A percentile compares a stretch with the other conserved stretches of the same genome.
These are phyloP conservation scores for Panicum virgatum DNA, from an alignment of 202 grass and related monocot genomes.

Conservation along the genomic window DNA sequence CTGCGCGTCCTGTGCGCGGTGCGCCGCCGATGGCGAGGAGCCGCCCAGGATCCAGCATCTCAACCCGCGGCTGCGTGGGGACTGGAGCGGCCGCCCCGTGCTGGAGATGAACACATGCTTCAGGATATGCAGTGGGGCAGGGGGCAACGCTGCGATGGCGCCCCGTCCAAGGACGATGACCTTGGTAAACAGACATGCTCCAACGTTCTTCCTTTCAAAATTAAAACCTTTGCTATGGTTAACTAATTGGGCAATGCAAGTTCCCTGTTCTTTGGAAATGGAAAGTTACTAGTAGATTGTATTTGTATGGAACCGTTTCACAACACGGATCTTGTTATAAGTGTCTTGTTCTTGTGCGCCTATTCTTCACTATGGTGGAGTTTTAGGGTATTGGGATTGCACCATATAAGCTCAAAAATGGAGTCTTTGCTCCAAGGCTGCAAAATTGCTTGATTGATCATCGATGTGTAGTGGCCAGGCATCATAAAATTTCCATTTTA, in stretches of 20 bases:
- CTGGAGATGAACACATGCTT: conserved; percentile 91
- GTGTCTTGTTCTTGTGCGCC: not conserved
- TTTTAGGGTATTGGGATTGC: too few species aligned
- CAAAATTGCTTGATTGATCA: not conserved
- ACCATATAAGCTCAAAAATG: too few species aligned
- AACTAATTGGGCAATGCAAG: not conserved
- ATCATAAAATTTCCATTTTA: not conserved
- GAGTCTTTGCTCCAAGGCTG: not conserved
- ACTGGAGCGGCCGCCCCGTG: conserved; percentile 74
- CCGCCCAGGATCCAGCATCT: conserved; percentile 88
- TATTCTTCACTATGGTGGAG: not conserved
- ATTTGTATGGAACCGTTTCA: too few species aligned
- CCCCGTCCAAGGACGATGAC: conserved; percentile 46
- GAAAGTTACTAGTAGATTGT: not conserved
- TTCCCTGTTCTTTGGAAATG: not conserved
- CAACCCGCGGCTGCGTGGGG: conserved; percentile 68
- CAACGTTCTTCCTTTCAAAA: not conserved
- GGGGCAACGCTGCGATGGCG: conserved; percentile 69
- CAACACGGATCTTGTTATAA: too few species aligned
- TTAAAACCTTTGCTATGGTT: too few species aligned
- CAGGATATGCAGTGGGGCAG: conserved; percentile 87
- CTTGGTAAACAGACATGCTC: conserved; percentile 40
- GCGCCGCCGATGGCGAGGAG: conserved; percentile 67
- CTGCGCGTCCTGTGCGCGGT: conserved; percentile 61
- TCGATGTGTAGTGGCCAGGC: not conserved